Conservation (phyloP, 2,329 filamentous ascomycete genomes). For the Botrytis fragariae region DNA sequence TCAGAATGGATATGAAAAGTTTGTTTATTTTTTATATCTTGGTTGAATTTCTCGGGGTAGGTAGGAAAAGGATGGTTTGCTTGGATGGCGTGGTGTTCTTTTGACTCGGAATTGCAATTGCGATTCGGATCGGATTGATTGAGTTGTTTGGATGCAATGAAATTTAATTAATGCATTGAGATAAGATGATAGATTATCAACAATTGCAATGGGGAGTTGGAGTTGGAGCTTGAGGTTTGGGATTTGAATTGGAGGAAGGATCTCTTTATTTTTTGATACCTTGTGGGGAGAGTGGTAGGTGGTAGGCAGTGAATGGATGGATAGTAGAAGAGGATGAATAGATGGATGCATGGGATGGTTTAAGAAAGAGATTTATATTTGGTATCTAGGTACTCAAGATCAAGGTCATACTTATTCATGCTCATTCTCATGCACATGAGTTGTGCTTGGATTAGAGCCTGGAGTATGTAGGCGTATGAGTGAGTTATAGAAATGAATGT, state of each 20-base stretch:
- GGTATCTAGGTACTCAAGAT: not conserved
- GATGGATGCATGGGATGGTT: not conserved
- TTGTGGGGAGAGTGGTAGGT: not conserved
- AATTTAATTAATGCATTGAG: not conserved
- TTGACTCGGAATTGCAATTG: not conserved
- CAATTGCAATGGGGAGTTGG: not conserved
- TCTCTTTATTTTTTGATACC: not conserved
- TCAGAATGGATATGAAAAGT: not conserved
- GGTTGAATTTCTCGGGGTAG: not conserved
- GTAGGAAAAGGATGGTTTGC: not conserved
- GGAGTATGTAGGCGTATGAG: no score
- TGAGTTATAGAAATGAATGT: no score
- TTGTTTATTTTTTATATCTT: not conserved
- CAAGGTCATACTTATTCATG: accelerated
- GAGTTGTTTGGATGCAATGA: not conserved
- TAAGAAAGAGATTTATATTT: not conserved
- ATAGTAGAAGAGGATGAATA: not conserved
- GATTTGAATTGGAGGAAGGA: not conserved
- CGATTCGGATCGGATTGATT: not conserved
- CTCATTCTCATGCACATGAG: not conserved
- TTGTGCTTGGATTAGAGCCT: no score
- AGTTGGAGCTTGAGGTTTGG: not conserved
- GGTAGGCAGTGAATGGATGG: not conserved
- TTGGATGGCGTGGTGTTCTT: not conserved
- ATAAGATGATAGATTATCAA: not conserved